Percentiles rank a stretch among this genome's conserved stretches.
These are phyloP conservation scores for Hypocrella siamensis DNA, from an alignment of 2,329 filamentous ascomycete genomes.

Conservation along the genomic window DNA sequence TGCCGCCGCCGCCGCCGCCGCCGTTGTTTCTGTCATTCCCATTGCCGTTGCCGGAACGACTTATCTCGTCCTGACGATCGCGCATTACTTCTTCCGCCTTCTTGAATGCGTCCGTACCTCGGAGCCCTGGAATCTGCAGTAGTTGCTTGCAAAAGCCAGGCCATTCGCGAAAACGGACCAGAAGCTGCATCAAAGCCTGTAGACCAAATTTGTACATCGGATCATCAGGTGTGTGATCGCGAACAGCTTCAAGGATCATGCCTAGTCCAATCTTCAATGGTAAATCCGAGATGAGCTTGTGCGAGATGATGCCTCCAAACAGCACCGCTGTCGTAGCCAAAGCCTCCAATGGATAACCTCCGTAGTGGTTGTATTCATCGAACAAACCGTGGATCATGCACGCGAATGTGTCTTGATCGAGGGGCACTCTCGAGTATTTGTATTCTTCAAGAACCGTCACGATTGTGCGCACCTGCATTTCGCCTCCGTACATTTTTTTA, in stretches of 20 bases:
- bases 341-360: constrained; percentile 90
- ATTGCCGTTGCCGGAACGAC: constrained; percentile 39
- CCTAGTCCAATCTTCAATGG: constrained; percentile 87
- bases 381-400: constrained; percentile 98
- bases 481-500: constrained; percentile 92
- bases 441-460: constrained; percentile 73
- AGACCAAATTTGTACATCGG: constrained; percentile 98
- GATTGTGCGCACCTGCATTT: constrained; percentile 73
- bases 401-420: constrained; percentile 88
- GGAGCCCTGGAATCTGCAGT: constrained; percentile 64
- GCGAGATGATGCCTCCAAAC: constrained; percentile 92
- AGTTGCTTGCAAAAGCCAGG: constrained; percentile 85
- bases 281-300: constrained; percentile 76
- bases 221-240: constrained; percentile 66
- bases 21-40: too few species aligned
- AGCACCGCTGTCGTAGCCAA: constrained; percentile 89
- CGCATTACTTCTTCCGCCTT: constrained; percentile 70
- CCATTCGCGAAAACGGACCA: constrained; percentile 76
- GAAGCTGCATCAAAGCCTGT: constrained; percentile 82
- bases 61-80: constrained; percentile 45
- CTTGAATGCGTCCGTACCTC: constrained; percentile 69
- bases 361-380: constrained; percentile 91
- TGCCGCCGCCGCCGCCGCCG: constrained; percentile 38
- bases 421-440: constrained; percentile 69
- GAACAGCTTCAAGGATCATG: constrained; percentile 94